Evolutionary conservation across 2,329 filamentous ascomycete species (phyloP).

Genomic region (Hortaea sp.): DNA sequence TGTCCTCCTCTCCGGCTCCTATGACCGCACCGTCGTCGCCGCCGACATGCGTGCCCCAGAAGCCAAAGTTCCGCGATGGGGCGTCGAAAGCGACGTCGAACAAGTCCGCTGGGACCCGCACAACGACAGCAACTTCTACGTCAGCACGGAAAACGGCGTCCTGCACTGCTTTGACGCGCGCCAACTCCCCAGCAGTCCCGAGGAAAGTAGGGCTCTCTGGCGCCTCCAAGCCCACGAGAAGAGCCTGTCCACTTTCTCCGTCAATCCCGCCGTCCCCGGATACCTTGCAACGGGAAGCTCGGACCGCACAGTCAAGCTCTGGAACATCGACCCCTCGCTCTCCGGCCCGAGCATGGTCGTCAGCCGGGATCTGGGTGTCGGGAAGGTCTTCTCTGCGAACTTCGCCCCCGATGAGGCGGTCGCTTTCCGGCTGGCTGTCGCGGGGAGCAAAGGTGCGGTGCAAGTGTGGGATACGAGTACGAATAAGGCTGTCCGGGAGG

Average conservation of each 20-base stretch:
- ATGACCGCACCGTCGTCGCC: conserved; percentile 88
- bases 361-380: conserved; percentile 82
- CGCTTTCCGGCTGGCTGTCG: conserved; percentile 83
- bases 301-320: conserved; percentile 92
- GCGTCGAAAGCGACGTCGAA: conserved; percentile 92
- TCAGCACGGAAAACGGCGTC: conserved; percentile 79
- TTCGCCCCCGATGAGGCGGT: conserved; percentile 89
- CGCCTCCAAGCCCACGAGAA: conserved; percentile 91
- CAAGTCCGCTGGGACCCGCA: conserved; percentile 88
- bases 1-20: conserved; percentile 81
- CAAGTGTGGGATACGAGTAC: conserved; percentile 97
- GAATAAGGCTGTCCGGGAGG: conserved; percentile 73
- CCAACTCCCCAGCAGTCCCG: conserved; percentile 60
- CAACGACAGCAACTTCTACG: conserved; percentile 86
- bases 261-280: conserved; percentile 81
- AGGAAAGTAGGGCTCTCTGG: conserved; percentile 78
- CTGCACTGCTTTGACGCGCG: conserved; percentile 88
- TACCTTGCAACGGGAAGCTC: conserved; percentile 89
- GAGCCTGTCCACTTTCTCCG: conserved; percentile 81
- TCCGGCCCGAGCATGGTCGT: conserved; percentile 82
- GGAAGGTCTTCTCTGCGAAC: conserved; percentile 81
- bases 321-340: conserved; percentile 63
- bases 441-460: conserved; percentile 84
- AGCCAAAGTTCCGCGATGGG: conserved; percentile 72
- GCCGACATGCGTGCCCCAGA: conserved; percentile 92